Conservation (phyloP, 2,329 filamentous ascomycete genomes). For the Ilyonectria destructans region DNA sequence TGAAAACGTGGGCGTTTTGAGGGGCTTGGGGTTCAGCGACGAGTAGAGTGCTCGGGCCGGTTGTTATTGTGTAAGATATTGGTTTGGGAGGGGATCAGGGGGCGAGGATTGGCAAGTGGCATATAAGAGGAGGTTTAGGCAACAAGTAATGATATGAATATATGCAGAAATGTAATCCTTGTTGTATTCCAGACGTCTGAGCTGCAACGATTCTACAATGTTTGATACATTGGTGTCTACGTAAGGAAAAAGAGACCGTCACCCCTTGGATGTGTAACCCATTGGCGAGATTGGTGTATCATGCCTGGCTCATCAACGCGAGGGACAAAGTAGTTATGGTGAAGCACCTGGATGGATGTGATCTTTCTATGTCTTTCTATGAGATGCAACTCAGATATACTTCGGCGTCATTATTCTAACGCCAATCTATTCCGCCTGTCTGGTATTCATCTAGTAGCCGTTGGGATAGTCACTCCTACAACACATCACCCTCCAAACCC, state of each 20-base stretch:
- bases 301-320: not conserved
- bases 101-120: not conserved
- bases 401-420: not conserved
- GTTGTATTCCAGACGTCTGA: not conserved
- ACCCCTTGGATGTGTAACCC: too few species aligned
- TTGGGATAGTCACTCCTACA: not conserved
- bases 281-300: not conserved
- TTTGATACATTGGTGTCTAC: not conserved
- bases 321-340: too few species aligned
- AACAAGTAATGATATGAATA: conserved; percentile 30
- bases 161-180: conserved; percentile 23
- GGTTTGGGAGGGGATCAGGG: conserved; percentile 21
- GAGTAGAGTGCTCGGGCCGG: not conserved
- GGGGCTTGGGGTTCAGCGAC: conserved; percentile 18
- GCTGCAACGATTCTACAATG: not conserved
- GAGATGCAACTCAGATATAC: too few species aligned
- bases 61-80: conserved; percentile 7
- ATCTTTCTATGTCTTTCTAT: too few species aligned
- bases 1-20: conserved; percentile 39
- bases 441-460: not conserved
- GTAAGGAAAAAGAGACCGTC: not conserved
- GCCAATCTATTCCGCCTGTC: not conserved
- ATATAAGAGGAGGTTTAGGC: conserved; percentile 13
- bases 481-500: conserved; percentile 60
- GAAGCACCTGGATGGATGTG: too few species aligned